These are phyloP conservation scores for Colletotrichum filicis DNA, from an alignment of 2,329 filamentous ascomycete species.

Conservation along the genomic window DNA sequence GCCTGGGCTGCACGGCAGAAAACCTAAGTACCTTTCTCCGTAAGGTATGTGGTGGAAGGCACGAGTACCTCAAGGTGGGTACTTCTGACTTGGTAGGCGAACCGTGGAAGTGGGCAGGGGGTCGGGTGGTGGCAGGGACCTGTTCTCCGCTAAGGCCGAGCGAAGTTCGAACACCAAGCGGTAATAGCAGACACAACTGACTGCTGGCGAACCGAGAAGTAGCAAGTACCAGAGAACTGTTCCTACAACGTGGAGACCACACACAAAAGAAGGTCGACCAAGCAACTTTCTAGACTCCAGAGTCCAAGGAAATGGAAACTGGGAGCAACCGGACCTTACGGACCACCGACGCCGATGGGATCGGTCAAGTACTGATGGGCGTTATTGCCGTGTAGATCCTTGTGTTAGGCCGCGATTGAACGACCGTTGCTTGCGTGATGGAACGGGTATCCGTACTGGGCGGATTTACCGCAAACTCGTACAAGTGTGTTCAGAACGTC, in stretches of 20 bases:
- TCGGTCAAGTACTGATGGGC: neutral
- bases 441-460: neutral
- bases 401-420: neutral
- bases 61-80: neutral
- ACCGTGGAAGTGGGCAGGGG: neutral
- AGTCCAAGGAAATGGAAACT: neutral
- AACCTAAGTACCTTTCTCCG: too few species aligned
- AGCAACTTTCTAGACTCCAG: neutral
- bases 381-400: neutral
- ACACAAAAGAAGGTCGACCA: neutral
- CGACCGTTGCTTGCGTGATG: neutral
- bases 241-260: neutral
- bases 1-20: too few species aligned
- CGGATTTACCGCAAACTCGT: neutral
- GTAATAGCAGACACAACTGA: neutral
- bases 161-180: neutral
- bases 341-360: constrained; percentile 1
- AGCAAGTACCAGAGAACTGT: neutral
- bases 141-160: constrained; percentile 16
- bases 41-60: neutral
- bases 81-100: neutral
- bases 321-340: constrained; percentile 8
- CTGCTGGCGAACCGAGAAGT: neutral
- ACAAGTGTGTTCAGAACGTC: neutral
- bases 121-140: neutral